Base-by-base conservation (phyloP, 805 yeast species). In the Wickerhamiella allomyrinae region DNA sequence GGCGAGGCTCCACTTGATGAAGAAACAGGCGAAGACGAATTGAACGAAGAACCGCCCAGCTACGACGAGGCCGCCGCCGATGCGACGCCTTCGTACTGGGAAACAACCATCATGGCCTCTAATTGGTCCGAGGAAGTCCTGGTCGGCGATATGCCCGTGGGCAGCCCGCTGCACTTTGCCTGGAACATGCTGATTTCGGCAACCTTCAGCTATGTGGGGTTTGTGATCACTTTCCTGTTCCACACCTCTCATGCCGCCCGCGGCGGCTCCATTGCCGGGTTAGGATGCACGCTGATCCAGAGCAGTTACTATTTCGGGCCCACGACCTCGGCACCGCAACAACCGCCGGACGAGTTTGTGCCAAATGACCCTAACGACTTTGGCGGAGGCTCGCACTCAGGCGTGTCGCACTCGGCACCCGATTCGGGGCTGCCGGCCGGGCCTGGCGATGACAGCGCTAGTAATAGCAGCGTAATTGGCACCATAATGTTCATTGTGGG, bases 231-330 rank as follows among this genome's bases (percentile, higher is more conserved):
- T 7, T 91, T 87, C 57, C 65, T 89, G 36, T 67, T 91, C 42
- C 97, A 91, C 61, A 89, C 97, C 1, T 83, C 96, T 2, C 98
- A 91, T 58, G 96, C 97, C 5, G 94, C 96, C 3, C 85, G 84
- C 57, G 87, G 87, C 55, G 98, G 98, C 2, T 79, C 96, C 1
- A 68, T 94, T 47, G 81, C 89, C 15, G 98, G 98, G 0, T 63
- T 91, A 44, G 97, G 97, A 2, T 57, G 82, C 46, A 85, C 95
- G 0, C 71, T 91, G 48, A 66, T 89, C 41, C 74, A 78, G 42
- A 76, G 77, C 49, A 94, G 82, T 2, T 71, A 69, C 48, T 63
- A 69, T 24, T 67, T 74, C 63, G 61, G 73, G 29, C 79, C 81
- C 2, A 61, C 62, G 44, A 59, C 61, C 47, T 41, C 51, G 3